Conservation (phyloP, 2,329 filamentous ascomycete genomes). For the Keithomyces neogunnii region DNA sequence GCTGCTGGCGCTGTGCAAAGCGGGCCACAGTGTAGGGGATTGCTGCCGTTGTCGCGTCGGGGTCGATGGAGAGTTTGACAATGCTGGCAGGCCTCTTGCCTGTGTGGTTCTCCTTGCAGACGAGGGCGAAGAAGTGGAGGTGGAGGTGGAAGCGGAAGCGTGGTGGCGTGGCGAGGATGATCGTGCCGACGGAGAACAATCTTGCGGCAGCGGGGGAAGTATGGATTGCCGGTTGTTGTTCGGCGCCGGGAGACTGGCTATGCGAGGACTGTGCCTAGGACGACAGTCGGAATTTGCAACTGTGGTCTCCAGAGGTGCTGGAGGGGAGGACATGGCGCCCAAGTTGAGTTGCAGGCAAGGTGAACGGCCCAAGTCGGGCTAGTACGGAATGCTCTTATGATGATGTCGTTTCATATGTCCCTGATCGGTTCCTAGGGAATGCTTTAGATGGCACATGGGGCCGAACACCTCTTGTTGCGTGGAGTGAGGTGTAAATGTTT, state of each 20-base stretch:
- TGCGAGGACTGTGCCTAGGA: not conserved
- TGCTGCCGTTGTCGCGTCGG: not conserved
- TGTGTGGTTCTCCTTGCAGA: not conserved
- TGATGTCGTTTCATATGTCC: no score
- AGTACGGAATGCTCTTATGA: no score
- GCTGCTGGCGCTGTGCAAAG: not conserved
- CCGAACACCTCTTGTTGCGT: no score
- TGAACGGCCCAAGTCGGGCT: not conserved
- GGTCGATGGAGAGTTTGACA: not conserved
- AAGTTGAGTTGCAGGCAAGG: not conserved
- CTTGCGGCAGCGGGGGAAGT: slow-evolving; percentile 7
- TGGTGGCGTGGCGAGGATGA: slow-evolving; percentile 11
- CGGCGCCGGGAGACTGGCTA: not conserved
- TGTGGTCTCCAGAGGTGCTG: not conserved
- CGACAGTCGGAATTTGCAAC: not conserved
- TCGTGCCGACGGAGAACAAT: slow-evolving; percentile 8
- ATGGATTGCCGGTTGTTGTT: not conserved
- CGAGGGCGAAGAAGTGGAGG: not conserved
- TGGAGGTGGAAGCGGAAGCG: not conserved
- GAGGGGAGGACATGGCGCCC: not conserved
- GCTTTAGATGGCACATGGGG: no score
- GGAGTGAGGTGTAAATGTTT: no score
- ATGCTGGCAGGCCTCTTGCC: not conserved
- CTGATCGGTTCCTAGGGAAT: no score
- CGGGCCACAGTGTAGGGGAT: not conserved